Conservation (phyloP, 768 basidiomycete genomes). For the Serendipita sp. region DNA sequence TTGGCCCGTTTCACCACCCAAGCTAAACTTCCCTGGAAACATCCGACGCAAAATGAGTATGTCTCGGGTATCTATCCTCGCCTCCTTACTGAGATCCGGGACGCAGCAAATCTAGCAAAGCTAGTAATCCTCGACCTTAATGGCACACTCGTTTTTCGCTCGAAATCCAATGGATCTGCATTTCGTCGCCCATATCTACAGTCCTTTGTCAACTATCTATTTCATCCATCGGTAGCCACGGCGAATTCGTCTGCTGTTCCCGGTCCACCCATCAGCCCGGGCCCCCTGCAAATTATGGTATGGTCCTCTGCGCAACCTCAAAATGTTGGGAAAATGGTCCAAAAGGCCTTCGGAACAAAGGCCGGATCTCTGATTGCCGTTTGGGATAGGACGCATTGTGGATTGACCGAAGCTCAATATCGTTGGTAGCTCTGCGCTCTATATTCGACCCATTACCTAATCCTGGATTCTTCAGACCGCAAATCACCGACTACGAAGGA, state of each 20-base stretch:
- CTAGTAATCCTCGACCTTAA: not conserved
- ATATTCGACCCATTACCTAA: not conserved
- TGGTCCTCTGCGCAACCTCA: slow-evolving; percentile 81
- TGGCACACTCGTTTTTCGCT: not conserved
- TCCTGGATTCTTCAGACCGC: not conserved
- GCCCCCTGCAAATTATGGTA: slow-evolving; percentile 39
- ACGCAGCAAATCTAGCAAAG: not conserved
- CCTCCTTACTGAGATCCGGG: not conserved
- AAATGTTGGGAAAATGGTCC: slow-evolving; percentile 61
- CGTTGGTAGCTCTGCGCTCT: slow-evolving; percentile 31
- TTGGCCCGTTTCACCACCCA: not conserved
- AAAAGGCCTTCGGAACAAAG: slow-evolving; percentile 35
- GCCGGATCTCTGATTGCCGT: slow-evolving; percentile 34
- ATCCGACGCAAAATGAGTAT: not conserved
- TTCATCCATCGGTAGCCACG: not conserved
- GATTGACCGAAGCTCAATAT: slow-evolving; percentile 44
- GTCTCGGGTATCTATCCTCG: not conserved
- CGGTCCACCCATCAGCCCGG: too few species aligned
- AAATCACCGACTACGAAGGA: slow-evolving; percentile 56
- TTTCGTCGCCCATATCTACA: not conserved
- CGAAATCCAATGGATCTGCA: not conserved
- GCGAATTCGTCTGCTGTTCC: too few species aligned
- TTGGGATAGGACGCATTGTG: slow-evolving; percentile 70
- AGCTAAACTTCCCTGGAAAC: too few species aligned
- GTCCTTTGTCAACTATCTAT: slow-evolving; percentile 2